Base-by-base conservation (phyloP, 2,329 filamentous ascomycete genomes). In the Fusarium sp. region DNA sequence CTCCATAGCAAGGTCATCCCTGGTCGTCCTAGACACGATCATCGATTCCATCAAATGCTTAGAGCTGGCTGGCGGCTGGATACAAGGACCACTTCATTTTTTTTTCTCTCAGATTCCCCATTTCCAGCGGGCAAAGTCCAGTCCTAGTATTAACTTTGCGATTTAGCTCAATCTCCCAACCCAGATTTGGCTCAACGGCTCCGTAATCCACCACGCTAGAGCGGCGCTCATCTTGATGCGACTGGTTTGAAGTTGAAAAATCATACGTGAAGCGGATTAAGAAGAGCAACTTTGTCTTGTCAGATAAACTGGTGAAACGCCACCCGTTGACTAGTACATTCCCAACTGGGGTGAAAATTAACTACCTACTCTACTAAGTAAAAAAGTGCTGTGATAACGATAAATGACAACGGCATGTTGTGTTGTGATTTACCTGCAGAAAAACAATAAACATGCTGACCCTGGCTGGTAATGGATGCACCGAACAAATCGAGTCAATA, bases 261-360 rank as follows among this genome's bases (percentile, higher is more conserved):
- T 49, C 26, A 13, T 28, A 44, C 21, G 16, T 25, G 31, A 42
- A 54, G 41, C 34, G 61, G n/a, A 21, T 41, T 41, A 23, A 28
- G 43, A 34, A 21, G 28, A 28, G 39, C 42, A 16, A 31, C 26
- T 55, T 46, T 52, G 19, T 54, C 13, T 23, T 64, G 39, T 57
- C 63, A 73, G 59, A 64, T 58, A 67, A 69, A 58, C 57, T 60
- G 64, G 64, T 62, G 64, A 58, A 46, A 58, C 58, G 67, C 71
- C 67, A 73, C 71, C 69, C 69, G 69, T 55, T 43, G 18, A 49
- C 62, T 71, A 71, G 61, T 44, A 62, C 21, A 6, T 23, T 23
- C 21, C 44, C 37, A 44, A 25, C 45, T 18, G 18, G 42, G 30
- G 43, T 39, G 28, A 42, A 48, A 34, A 41, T 51, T 43, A 13